Base-by-base conservation (phyloP, 192 early-diverging fungal genomes). In the Mortierella alpina region DNA sequence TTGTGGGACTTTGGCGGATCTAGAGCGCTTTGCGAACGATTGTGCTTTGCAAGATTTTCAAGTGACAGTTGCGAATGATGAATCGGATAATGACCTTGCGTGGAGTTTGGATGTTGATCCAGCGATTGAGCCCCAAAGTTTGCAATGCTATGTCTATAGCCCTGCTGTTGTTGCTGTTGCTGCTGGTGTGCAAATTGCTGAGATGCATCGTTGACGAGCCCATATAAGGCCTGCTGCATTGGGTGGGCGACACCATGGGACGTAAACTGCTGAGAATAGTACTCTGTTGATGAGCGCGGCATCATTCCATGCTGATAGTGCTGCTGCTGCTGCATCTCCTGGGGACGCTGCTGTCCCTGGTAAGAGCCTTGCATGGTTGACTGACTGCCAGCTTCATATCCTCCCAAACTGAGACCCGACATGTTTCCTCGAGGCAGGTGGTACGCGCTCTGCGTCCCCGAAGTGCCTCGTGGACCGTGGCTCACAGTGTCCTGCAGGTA, bases 41-140 rank as follows among this genome's bases (percentile, higher is more conserved):
- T 72, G 17, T 80, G 76, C 6, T 49, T 72, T 8, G 65, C 52
- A 11, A 80, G 13, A 46, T 72, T 72, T 23, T 72, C 76, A 11
- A 68, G 51, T 1, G 69, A 80, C 6, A 80, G 59, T 6, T 72
- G 65, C 8, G 70, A 58, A 9, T 58, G 56, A 31, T 41, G 22
- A 2, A 31, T 46, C 15, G 50, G n/a, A 40, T 23, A 48, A 39
- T 42, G 8, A 13, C 8, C 46, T 12, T 53, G 63, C 7, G 40
- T 41, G 45, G 22, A 18, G 1, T 12, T 60, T 18, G 41, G 62
- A 44, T 56, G 53, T 13, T 52, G 55, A 23, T 47, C 61, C 10
- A 49, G 40, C 5, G 56, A 46, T 23, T 46, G 44, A 14, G 11
- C 31, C 17, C 59, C 59, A n/a, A 67, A 45, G 47, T 46, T 67